Evolutionary conservation across 345 rosid species (phyloP).

Genomic region (Passiflora organensis): DNA sequence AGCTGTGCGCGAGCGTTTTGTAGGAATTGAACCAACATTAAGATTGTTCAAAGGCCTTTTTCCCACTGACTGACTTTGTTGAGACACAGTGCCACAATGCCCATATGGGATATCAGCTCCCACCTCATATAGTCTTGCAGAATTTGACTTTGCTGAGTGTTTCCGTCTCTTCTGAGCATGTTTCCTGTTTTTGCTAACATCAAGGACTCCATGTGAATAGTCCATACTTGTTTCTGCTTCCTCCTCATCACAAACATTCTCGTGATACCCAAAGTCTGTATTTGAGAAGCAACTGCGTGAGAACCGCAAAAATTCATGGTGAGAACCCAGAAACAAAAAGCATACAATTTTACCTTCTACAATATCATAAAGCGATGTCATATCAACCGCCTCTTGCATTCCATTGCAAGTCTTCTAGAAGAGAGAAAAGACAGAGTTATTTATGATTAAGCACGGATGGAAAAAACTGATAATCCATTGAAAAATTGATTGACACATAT

Average conservation of each 20-base stretch:
- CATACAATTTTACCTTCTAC: constrained; percentile 54
- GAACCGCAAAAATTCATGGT: constrained; percentile 16
- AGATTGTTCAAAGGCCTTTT: constrained; percentile 66
- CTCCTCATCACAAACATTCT: constrained; percentile 63
- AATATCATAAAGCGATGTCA: constrained; percentile 60
- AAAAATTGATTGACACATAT: too few species aligned
- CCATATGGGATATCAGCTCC: constrained; percentile 56
- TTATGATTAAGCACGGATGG: too few species aligned
- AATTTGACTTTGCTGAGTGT: constrained; percentile 41
- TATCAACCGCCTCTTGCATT: constrained; percentile 85
- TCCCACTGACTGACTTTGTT: constrained; percentile 45
- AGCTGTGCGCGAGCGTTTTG: constrained; percentile 86
- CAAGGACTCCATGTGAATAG: constrained; percentile 62
- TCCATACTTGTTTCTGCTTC: constrained; percentile 79
- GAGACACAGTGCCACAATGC: constrained; percentile 38
- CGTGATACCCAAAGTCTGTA: constrained; percentile 60
- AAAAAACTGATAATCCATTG: too few species aligned
- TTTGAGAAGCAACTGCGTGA: constrained; percentile 24
- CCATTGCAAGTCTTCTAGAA: constrained; percentile 64
- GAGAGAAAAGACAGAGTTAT: not conserved
- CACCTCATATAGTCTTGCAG: constrained; percentile 54
- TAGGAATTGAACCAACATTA: constrained; percentile 64
- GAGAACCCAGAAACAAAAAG: constrained; percentile 9
- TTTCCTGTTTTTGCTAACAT: constrained; percentile 49
- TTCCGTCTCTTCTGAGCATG: constrained; percentile 59